Conservation (phyloP, 208 protist species). For the Wallacemonas sp. region DNA sequence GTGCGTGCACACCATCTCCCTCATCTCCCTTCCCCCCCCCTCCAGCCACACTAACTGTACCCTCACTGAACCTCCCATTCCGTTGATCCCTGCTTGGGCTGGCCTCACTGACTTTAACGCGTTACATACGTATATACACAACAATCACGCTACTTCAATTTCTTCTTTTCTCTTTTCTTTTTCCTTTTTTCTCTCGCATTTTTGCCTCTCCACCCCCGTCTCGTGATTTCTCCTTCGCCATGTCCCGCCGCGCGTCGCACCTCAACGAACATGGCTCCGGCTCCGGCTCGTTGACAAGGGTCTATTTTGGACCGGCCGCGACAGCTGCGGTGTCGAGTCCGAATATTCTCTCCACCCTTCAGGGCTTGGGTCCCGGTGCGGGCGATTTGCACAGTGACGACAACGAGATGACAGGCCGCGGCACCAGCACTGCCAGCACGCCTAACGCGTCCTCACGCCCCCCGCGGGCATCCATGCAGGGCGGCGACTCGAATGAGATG, state of each 20-base stretch:
- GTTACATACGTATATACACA: no score
- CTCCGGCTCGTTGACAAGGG: neutral
- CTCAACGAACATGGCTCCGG: neutral
- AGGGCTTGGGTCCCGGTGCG: neutral
- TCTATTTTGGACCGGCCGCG: constrained; percentile 1
- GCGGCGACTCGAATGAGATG: no score
- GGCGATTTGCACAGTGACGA: neutral
- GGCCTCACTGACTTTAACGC: no score
- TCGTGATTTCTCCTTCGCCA: constrained; percentile 12
- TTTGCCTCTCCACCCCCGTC: neutral
- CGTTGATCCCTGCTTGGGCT: no score
- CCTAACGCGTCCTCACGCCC: neutral
- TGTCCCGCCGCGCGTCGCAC: neutral
- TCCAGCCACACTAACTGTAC: no score
- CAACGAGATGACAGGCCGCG: neutral
- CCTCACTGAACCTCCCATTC: no score
- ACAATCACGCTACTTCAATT: no score
- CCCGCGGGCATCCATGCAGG: no score
- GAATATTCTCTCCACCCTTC: neutral
- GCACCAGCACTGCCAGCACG: neutral
- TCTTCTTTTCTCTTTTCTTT: constrained; percentile 16
- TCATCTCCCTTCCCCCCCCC: no score
- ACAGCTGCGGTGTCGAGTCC: neutral
- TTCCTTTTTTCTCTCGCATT: constrained; percentile 14
- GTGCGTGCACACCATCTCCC: no score